These are phyloP conservation scores for Chlorella ohadii DNA, from an alignment of 139 green algal species.

Conservation along the genomic window DNA sequence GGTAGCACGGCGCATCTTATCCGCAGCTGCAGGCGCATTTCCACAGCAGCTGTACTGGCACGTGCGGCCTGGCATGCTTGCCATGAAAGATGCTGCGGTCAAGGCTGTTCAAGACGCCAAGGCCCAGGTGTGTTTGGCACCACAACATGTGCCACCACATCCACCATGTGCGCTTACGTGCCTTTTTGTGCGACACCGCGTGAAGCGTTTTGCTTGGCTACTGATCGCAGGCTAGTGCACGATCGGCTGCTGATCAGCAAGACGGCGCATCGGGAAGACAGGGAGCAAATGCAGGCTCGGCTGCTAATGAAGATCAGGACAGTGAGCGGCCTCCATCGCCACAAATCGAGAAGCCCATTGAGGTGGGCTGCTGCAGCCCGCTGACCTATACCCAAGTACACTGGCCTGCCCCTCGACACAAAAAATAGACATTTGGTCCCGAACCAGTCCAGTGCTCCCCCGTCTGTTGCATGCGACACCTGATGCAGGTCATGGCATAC, in stretches of 20 bases:
- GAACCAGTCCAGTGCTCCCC: no score
- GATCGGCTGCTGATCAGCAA: not conserved
- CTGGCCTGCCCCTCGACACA: no score
- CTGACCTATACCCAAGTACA: no score
- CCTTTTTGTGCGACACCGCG: no score
- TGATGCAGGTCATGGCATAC: slow-evolving; percentile 41
- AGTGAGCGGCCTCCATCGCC: slow-evolving; percentile 21
- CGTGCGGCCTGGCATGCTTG: slow-evolving; percentile 86
- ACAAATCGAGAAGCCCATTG: slow-evolving; percentile 59
- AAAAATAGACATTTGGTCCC: no score
- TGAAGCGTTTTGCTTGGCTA: no score
- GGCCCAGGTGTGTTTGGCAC: not conserved
- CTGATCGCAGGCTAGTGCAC: slow-evolving; percentile 9
- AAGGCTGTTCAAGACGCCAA: slow-evolving; percentile 54
- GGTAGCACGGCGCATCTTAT: slow-evolving; percentile 66
- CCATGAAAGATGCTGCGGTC: slow-evolving; percentile 71
- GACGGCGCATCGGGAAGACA: not conserved
- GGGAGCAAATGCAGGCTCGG: not conserved
- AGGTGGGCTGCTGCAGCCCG: slow-evolving; percentile 32
- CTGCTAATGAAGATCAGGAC: not conserved
- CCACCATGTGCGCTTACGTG: no score
- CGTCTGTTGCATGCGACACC: not conserved
- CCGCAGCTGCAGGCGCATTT: slow-evolving; percentile 42
- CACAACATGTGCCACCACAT: not conserved
- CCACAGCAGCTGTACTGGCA: slow-evolving; percentile 93